Evolutionary conservation across 2,329 filamentous ascomycete species (phyloP).

Genomic region (Paraconiothyrium sp.): DNA sequence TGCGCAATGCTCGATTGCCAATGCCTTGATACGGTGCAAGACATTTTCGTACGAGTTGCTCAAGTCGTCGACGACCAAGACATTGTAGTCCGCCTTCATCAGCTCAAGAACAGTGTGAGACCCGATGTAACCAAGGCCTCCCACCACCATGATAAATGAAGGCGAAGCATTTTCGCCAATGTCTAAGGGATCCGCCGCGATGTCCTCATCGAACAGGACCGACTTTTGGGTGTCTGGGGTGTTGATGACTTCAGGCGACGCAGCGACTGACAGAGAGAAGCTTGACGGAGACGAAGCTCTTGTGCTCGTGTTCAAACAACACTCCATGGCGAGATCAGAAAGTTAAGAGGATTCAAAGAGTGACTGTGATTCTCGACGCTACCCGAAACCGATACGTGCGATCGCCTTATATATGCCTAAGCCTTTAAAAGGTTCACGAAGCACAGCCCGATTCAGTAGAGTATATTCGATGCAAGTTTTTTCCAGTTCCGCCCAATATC

Average conservation of each 20-base stretch:
- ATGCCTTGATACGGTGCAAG: slow-evolving; percentile 46
- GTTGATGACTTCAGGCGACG: slow-evolving; percentile 40
- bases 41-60: slow-evolving; percentile 57
- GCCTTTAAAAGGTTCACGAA: slow-evolving; percentile 29
- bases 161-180: slow-evolving; percentile 46
- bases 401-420: slow-evolving; percentile 47
- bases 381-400: slow-evolving; percentile 35
- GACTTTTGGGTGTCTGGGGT: slow-evolving; percentile 59
- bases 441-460: slow-evolving; percentile 45
- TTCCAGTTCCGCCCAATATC: slow-evolving; percentile 46
- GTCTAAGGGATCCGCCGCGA: slow-evolving; percentile 53
- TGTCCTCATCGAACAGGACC: slow-evolving; percentile 59
- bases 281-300: slow-evolving; percentile 41
- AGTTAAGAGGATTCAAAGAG: slow-evolving; percentile 20
- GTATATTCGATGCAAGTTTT: slow-evolving; percentile 41
- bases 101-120: slow-evolving; percentile 65
- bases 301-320: slow-evolving; percentile 28
- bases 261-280: slow-evolving; percentile 37
- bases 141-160: slow-evolving; percentile 62
- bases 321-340: slow-evolving; percentile 31
- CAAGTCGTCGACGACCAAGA: slow-evolving; percentile 58
- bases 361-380: slow-evolving; percentile 27
- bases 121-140: slow-evolving; percentile 65
- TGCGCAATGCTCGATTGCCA: slow-evolving; percentile 52
- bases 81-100: slow-evolving; percentile 63